Conservation (phyloP, 768 basidiomycete genomes). For the Termitomyces titanicus region DNA sequence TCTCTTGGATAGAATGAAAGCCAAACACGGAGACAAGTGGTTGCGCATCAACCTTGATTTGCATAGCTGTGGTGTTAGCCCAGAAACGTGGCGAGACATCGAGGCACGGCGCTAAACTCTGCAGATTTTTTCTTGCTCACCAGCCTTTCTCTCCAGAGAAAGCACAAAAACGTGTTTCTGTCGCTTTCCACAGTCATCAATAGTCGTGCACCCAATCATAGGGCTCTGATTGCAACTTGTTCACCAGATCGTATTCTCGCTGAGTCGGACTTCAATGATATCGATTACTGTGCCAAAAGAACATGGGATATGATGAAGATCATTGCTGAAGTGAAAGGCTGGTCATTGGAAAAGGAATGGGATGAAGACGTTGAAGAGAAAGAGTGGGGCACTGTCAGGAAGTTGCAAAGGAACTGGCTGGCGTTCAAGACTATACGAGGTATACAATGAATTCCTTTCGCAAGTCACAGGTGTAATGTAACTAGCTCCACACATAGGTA, state of each 20-base stretch:
- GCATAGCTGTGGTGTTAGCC: slow-evolving; percentile 85
- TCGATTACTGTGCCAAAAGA: slow-evolving; percentile 49
- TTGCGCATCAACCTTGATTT: slow-evolving; percentile 75
- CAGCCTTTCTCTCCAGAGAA: slow-evolving; percentile 40
- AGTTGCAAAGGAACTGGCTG: slow-evolving; percentile 70
- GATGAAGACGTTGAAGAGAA: slow-evolving; percentile 29
- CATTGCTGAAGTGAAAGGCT: slow-evolving; percentile 73
- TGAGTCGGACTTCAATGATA: slow-evolving; percentile 82
- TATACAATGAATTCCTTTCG: not conserved
- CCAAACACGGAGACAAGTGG: slow-evolving; percentile 57
- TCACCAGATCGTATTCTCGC: slow-evolving; percentile 68
- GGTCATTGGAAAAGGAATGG: slow-evolving; percentile 69
- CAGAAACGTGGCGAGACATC: slow-evolving; percentile 68
- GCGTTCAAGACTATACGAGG: slow-evolving; percentile 36
- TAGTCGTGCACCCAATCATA: slow-evolving; percentile 59
- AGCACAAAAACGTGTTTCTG: slow-evolving; percentile 74
- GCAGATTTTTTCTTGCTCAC: slow-evolving; percentile 1
- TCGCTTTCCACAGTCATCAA: slow-evolving; percentile 90
- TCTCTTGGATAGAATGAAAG: slow-evolving; percentile 55
- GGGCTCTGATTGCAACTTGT: slow-evolving; percentile 61
- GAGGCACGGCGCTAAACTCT: slow-evolving; percentile 49
- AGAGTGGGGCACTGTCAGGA: slow-evolving; percentile 62
- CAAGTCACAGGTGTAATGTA: not conserved
- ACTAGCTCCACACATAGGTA: slow-evolving; percentile 42
- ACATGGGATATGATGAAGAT: slow-evolving; percentile 78